These are phyloP conservation scores for Penicillium diatomitis DNA, from an alignment of 495 filamentous ascomycete genomes.

Conservation along the genomic window DNA sequence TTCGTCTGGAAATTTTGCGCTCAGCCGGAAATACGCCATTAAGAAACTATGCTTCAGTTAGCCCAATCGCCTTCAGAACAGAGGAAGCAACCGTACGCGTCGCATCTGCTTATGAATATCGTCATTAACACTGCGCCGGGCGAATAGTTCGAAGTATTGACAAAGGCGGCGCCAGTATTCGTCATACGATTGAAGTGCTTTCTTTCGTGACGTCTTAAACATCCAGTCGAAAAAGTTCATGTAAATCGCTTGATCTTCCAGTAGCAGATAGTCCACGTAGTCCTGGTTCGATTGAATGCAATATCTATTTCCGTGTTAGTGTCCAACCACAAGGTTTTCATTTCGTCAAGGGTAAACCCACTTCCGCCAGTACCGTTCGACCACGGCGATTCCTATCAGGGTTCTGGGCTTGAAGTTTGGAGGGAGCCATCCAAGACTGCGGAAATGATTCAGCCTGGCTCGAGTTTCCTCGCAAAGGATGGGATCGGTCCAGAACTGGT, in stretches of 20 bases:
- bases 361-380: slow-evolving; percentile 22
- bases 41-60: background rate
- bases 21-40: background rate
- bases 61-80: background rate
- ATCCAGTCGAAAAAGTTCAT: slow-evolving; percentile 29
- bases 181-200: slow-evolving; percentile 19
- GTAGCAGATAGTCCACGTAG: slow-evolving; percentile 18
- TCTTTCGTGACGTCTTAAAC: slow-evolving; percentile 18
- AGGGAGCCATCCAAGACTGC: slow-evolving; percentile 20
- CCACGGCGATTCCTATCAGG: slow-evolving; percentile 15
- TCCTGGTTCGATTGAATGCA: slow-evolving; percentile 21
- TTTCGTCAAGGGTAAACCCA: slow-evolving; percentile 1
- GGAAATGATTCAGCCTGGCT: slow-evolving; percentile 22
- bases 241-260: slow-evolving; percentile 19
- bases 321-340: background rate
- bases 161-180: slow-evolving; percentile 18
- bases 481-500: slow-evolving; percentile 23
- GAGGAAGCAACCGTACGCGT: background rate
- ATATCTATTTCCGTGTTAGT: slow-evolving; percentile 17
- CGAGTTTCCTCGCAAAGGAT: slow-evolving; percentile 25
- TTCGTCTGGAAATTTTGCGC: background rate
- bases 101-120: background rate
- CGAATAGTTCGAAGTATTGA: slow-evolving; percentile 3
- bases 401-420: slow-evolving; percentile 23
- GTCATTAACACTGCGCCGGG: background rate